Conservation (phyloP, 768 basidiomycete species). For the Clathrus columnatus region DNA sequence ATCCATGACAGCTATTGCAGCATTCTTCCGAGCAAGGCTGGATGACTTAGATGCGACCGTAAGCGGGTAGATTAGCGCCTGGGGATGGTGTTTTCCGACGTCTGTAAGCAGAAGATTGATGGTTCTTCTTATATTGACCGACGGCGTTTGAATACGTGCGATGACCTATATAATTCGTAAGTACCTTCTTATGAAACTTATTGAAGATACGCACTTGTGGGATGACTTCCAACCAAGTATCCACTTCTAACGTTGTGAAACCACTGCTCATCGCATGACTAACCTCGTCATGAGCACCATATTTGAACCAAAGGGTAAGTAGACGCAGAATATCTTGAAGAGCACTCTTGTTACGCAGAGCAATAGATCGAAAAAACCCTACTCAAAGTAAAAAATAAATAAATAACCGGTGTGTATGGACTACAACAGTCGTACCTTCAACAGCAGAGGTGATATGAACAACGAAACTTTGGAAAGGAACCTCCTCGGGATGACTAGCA, state of each 20-base stretch:
- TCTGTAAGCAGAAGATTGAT: constrained; percentile 84
- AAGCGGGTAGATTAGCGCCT: constrained; percentile 91
- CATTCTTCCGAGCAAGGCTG: constrained; percentile 68
- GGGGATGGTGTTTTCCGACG: constrained; percentile 94
- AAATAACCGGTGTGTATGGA: neutral
- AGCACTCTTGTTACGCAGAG: constrained; percentile 80
- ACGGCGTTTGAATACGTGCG: constrained; percentile 94
- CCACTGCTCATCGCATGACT: constrained; percentile 82
- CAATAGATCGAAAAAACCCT: constrained; percentile 95
- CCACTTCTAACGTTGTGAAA: constrained; percentile 83
- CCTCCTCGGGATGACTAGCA: constrained; percentile 45
- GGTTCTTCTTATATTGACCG: constrained; percentile 74
- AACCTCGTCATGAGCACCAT: constrained; percentile 83
- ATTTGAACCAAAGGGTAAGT: constrained; percentile 97
- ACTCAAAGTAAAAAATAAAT: constrained; percentile 11
- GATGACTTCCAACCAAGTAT: constrained; percentile 98
- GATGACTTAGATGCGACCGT: constrained; percentile 97
- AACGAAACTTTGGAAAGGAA: constrained; percentile 56
- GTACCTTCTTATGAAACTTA: neutral
- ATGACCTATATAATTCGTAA: constrained; percentile 59
- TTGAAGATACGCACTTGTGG: constrained; percentile 60
- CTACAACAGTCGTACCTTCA: constrained; percentile 46
- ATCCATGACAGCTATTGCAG: constrained; percentile 82
- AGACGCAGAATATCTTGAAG: constrained; percentile 91
- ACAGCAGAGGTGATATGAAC: constrained; percentile 87